Base-by-base conservation (phyloP, 495 filamentous ascomycete species). In the Friedmanniomyces simplex region DNA sequence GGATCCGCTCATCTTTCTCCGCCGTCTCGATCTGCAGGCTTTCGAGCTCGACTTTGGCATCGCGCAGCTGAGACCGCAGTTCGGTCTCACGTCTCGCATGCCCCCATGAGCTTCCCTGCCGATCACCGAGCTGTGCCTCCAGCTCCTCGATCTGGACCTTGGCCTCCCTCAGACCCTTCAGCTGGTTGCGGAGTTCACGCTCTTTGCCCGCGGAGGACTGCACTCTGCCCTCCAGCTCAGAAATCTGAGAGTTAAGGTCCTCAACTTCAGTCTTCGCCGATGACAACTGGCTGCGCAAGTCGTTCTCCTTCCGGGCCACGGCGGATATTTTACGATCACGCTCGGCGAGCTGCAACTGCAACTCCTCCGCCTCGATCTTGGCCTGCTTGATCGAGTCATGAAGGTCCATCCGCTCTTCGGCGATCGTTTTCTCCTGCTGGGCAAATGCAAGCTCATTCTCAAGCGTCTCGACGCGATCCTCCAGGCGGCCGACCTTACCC, bases 321-420 rank as follows among this genome's bases (percentile, higher is more conserved):
- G 49, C 22, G 7, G 59, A 42, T 13, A 63, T 59, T 30, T 50
- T 51, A 13, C 36, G 20, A 34, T 69, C 76, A 24, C 71, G 69
- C 16, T 77, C 74, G 0, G 74, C 73, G 16, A 83, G 69, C 63
- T 82, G 77, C n/a, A 80, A 66, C 37, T 79, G 75, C n/a, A 86
- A 69, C 14, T 84, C 73, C 64, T 87, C 83, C 18, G 81, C 79
- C 59, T 85, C 80, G 1, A 85, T 72, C 43, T 82, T 86, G n/a
- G 83, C 78, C 20, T 75, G 74, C 63, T 83, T 84, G 49, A 87
- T 76, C 30, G 81, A 69, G 47, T 84, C 79, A 57, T 85, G 82
- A 13, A 87, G 74, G 55, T 86, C 84, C 52, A 74, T 75, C 36
- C 83, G 81, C 60, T 86, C 84, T 59, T 83, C 78, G 20, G 79